These are phyloP conservation scores for Suillus placidus DNA, from an alignment of 768 basidiomycete genomes.

Conservation along the genomic window DNA sequence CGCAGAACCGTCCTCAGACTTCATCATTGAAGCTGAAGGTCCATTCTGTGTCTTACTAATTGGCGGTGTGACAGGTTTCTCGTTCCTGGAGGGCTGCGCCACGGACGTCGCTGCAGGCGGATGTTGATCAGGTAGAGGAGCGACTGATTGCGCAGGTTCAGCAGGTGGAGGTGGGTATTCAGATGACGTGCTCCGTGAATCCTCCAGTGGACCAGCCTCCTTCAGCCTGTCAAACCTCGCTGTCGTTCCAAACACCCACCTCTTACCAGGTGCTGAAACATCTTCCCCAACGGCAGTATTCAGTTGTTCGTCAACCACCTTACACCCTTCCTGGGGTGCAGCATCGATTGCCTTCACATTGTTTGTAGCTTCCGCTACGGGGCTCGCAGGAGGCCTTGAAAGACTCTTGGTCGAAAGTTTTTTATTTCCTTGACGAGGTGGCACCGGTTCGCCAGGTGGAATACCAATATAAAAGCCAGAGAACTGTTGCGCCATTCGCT, in stretches of 20 bases:
- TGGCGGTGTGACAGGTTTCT: not conserved
- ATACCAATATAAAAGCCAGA: conserved; percentile 50
- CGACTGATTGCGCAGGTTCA: not conserved
- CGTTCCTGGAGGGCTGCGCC: not conserved
- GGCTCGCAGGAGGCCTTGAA: conserved; percentile 11
- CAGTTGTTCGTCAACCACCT: not conserved
- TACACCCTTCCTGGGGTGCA: not conserved
- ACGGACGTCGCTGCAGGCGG: not conserved
- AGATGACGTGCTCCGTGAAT: not conserved
- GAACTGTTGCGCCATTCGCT: conserved; percentile 33
- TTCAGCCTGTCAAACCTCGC: conserved; percentile 15
- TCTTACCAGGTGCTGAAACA: conserved; percentile 27
- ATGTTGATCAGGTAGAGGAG: not conserved
- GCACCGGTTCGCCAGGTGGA: conserved; percentile 38
- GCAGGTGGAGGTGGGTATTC: conserved; percentile 2
- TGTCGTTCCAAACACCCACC: conserved; percentile 64
- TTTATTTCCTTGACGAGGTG: conserved; percentile 26
- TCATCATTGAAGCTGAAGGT: conserved; percentile 8
- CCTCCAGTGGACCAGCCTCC: not conserved
- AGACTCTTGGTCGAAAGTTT: conserved; percentile 28
- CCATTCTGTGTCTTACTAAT: conserved; percentile 4
- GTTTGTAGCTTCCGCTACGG: conserved; percentile 1
- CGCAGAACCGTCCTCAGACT: conserved; percentile 20
- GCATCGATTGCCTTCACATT: conserved; percentile 5
- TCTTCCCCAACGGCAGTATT: conserved; percentile 3